These are phyloP conservation scores for Alternaria sp. DNA, from an alignment of 2,329 filamentous ascomycete genomes.

Conservation along the genomic window DNA sequence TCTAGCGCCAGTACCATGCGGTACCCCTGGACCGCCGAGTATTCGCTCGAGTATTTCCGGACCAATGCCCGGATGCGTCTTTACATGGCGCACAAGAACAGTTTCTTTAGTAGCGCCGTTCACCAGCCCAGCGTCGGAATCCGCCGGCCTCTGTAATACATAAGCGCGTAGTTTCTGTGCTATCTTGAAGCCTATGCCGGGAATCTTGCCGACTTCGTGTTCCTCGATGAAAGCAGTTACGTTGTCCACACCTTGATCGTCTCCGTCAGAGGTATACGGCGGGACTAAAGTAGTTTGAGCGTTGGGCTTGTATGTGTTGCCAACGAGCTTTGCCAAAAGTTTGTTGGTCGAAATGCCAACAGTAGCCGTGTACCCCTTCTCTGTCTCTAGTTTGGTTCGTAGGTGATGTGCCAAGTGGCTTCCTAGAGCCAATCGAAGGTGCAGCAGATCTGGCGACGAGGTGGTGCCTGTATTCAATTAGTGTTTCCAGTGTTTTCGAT, in stretches of 20 bases:
- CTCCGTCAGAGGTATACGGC: constrained; percentile 57
- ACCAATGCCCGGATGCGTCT: constrained; percentile 69
- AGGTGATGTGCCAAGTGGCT: constrained; percentile 83
- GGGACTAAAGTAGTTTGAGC: constrained; percentile 85
- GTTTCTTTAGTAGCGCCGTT: constrained; percentile 62
- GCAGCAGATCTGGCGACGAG: constrained; percentile 50
- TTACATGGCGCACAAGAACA: constrained; percentile 71
- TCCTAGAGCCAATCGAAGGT: constrained; percentile 73
- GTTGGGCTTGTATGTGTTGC: constrained; percentile 83
- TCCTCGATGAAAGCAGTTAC: constrained; percentile 75
- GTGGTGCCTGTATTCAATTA: constrained; percentile 32
- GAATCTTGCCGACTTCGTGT: constrained; percentile 80
- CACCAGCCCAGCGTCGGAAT: constrained; percentile 56
- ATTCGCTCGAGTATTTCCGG: constrained; percentile 71
- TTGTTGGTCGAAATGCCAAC: constrained; percentile 91
- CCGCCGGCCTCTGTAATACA: constrained; percentile 60
- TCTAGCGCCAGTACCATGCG: constrained; percentile 74
- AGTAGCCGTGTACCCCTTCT: constrained; percentile 85
- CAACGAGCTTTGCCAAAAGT: constrained; percentile 82
- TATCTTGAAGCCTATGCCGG: constrained; percentile 85
- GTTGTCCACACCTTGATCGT: constrained; percentile 52
- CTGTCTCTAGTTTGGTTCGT: constrained; percentile 73
- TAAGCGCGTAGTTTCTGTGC: constrained; percentile 71
- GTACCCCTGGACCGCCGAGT: constrained; percentile 73
- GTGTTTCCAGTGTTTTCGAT: constrained; percentile 8